Evolutionary conservation across 1,284 basidiomycete species (phyloP).

Genomic region (Sparassis latifolia): DNA sequence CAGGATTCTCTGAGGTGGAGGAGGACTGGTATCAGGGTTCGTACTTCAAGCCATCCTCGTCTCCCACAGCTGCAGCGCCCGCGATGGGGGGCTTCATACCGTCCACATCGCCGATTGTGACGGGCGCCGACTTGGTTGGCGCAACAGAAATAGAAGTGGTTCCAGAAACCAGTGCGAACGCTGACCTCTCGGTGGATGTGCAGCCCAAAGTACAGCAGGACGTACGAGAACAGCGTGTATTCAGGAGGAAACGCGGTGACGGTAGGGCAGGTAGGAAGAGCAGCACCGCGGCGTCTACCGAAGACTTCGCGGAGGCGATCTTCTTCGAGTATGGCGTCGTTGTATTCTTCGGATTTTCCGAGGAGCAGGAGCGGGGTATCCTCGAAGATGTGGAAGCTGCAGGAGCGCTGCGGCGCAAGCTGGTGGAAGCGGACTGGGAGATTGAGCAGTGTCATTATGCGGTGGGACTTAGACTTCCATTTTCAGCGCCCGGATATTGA

Average conservation of each 20-base stretch:
- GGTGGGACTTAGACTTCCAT: constrained; percentile 34
- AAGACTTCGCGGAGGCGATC: constrained; percentile 68
- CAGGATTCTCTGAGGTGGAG: constrained; percentile 79
- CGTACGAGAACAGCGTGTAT: constrained; percentile 1
- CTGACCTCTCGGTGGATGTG: neutral
- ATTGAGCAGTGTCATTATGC: constrained; percentile 86
- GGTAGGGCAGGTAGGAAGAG: constrained; percentile 4
- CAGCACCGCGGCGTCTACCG: neutral
- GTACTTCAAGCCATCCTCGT: constrained; percentile 57
- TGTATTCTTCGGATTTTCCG: constrained; percentile 82
- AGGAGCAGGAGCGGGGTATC: constrained; percentile 71
- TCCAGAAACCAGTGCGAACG: neutral
- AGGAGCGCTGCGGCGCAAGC: constrained; percentile 52
- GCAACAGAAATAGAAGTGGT: constrained; percentile 7
- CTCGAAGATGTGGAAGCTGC: constrained; percentile 79
- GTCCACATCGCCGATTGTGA: constrained; percentile 37
- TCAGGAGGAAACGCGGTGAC: constrained; percentile 13
- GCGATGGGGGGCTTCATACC: constrained; percentile 46
- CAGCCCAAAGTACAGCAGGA: neutral
- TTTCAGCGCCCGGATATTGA: neutral
- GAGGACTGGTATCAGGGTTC: constrained; percentile 85
- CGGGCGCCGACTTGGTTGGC: constrained; percentile 17
- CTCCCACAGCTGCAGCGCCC: constrained; percentile 10
- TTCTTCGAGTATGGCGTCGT: constrained; percentile 86
- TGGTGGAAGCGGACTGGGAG: constrained; percentile 76